Base-by-base conservation (phyloP, 768 basidiomycete genomes). In the Russula olivacea region DNA sequence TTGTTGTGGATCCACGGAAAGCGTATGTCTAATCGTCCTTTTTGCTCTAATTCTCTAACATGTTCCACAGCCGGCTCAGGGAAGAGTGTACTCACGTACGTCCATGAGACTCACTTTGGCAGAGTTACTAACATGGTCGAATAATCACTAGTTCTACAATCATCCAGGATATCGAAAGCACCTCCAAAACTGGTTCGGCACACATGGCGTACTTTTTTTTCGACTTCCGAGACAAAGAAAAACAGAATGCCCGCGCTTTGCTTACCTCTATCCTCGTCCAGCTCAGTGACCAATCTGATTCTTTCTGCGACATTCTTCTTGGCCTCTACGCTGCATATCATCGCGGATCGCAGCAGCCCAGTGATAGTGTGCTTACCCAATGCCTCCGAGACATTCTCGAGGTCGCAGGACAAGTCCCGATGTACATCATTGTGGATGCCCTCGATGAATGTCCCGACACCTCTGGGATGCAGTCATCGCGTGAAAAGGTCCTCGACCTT, bases 201-300 rank as follows among this genome's bases (percentile, higher is more conserved):
- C n/a, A 58, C 15, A 10, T 49, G 7, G 57, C 57, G 10, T 58
- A 48, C 34, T 58, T 58, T 19, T 58, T 58, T 15, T 49, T 58
- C 4, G 47, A 58, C 14, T 58, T 58, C 47, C 32, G 17, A 34
- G 47, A 58, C 34, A 36, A 34, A 30, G 43, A 34, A 21, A 57
- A 57, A 21, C 56, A 47, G 19, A 36, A 74, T 77, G 30, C 63
- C 66, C 19, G 64, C 63, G 68, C 68, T 69, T 36, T 48, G 14
- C 56, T 58, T 17, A 25, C 57, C 17, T 58, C 57, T 7, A 34
- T 58, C 21, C 45, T 58, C 32, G 21, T 48, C 47, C 57, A 48
- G 34, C 34, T 48, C 21, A 23, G 47, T 10, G 9, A 58, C n/a
- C 34, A 25, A 23, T 58, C 47, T 19, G 32, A 34, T 23, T 48